phyloP scores from a whole-genome alignment of 495 filamentous ascomycete genomes.

The Neurospora tetrasperma region DNA sequence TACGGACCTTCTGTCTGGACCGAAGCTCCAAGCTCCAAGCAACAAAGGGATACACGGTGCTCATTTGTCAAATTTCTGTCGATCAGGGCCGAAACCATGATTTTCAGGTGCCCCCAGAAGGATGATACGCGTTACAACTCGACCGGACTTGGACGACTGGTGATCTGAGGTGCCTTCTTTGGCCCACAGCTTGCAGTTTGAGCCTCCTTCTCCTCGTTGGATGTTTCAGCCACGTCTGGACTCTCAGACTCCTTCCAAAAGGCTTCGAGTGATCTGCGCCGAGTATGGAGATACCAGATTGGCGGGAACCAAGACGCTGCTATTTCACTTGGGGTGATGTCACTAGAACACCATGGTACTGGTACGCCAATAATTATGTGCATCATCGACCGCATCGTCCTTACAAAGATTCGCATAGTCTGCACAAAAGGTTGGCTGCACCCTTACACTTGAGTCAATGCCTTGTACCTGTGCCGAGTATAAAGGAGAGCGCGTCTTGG shows the following conservation, averaged over 20 bases:
- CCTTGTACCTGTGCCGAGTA: conserved; percentile 17
- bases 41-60: neutral
- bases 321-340: conserved; percentile 2
- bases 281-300: neutral
- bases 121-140: neutral
- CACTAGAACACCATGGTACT: conserved; percentile 13
- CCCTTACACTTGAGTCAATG: conserved; percentile 26
- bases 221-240: neutral
- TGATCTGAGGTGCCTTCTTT: neutral
- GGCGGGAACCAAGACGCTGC: neutral
- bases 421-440: conserved; percentile 10
- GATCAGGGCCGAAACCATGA: neutral
- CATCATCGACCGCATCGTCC: conserved; percentile 5
- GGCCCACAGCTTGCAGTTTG: neutral
- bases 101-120: neutral
- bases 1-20: neutral
- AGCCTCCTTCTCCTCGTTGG: neutral
- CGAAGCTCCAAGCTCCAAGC: neutral
- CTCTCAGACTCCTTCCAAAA: neutral
- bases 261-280: neutral
- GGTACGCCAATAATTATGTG: conserved; percentile 10
- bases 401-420: conserved; percentile 2
- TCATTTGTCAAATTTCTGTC: neutral
- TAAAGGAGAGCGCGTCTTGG: neutral
- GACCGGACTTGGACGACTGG: neutral